Evolutionary conservation across 352 stramenopile species (phyloP), one percentile per base, ranked within the genome.

Genomic region (Pythium grandisporangium): DNA sequence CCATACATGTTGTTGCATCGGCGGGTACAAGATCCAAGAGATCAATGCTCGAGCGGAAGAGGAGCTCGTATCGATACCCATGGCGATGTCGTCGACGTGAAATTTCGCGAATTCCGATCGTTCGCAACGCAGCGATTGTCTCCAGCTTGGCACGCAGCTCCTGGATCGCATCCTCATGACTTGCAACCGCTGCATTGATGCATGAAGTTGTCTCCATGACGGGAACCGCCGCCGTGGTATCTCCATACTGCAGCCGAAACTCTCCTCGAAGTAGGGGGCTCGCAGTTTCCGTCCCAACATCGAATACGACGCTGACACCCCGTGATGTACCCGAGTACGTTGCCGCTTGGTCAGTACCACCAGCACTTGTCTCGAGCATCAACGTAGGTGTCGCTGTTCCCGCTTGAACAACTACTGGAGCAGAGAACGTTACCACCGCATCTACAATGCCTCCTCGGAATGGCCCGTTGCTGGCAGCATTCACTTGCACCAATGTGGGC

Each of bases 211-310:
- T 72, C 16, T 69, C 60, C 11, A 63, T 41, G 1, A 45, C 45
- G 21, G 48, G 40, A 21, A 24, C 1, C 0, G 58, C 30, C 2
- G 50, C 42, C 2, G 47, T 61, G n/a, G 70, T 63, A 42, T 86
- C 65, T 0, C 72, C 72, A n/a, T 89, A 89, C 1, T 50, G 48
- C 3, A 89, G 48, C 6, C 54, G 66, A 42, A 86, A 84, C 0
- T 41, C 61, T 2, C 72, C 70, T 24, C 27, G 38, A 5, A 82
- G 29, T 12, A 82, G 42, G 3, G 27, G 36, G 47, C 72, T 86
- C 0, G 72, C 53, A 35, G 57, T 64, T 2, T 71, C 51, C 0
- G 72, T 50, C 1, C 68, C 72, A 0, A 89, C 66, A 24, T 89
- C 72, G 47, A 89, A 84, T 35, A 76, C 53, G n/a, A 73, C 57